Evolutionary conservation across 2,329 filamentous ascomycete genomes (phyloP).

Genomic region (Aspergillus costaricaensis): DNA sequence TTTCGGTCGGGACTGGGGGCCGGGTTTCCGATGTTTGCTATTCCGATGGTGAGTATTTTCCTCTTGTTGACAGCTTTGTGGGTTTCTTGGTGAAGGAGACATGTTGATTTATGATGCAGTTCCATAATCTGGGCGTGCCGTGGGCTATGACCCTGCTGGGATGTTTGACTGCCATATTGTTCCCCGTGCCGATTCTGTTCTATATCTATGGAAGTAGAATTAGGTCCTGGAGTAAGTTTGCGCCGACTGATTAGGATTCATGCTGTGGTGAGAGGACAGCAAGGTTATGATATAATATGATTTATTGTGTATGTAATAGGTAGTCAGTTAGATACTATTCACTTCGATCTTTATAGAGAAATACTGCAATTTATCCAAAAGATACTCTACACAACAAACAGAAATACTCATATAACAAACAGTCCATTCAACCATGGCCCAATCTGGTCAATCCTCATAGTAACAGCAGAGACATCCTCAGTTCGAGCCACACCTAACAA

Average conservation of each 20-base stretch:
- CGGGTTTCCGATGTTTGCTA: constrained; percentile 33
- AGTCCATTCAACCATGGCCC: no score
- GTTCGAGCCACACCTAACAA: not conserved
- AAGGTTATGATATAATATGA: no score
- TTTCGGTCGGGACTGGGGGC: constrained; percentile 31
- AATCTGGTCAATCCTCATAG: no score
- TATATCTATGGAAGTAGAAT: constrained; percentile 47
- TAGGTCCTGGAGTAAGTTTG: constrained; percentile 44
- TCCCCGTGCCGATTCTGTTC: constrained; percentile 48
- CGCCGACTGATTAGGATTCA: constrained; percentile 1
- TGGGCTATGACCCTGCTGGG: constrained; percentile 34
- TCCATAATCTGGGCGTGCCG: constrained; percentile 30
- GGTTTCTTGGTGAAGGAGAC: no score
- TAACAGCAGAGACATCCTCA: not conserved
- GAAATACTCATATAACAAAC: no score
- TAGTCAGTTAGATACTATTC: no score
- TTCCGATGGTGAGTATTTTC: constrained; percentile 12
- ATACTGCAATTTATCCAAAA: no score
- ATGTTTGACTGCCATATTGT: constrained; percentile 28
- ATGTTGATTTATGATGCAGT: constrained; percentile 16
- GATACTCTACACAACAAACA: no score
- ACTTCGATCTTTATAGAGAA: no score
- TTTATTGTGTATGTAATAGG: no score
- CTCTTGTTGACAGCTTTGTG: not conserved
- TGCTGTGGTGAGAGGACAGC: no score